Evolutionary conservation across 2,329 filamentous ascomycete species (phyloP).

Genomic region (Xylaria sp.): DNA sequence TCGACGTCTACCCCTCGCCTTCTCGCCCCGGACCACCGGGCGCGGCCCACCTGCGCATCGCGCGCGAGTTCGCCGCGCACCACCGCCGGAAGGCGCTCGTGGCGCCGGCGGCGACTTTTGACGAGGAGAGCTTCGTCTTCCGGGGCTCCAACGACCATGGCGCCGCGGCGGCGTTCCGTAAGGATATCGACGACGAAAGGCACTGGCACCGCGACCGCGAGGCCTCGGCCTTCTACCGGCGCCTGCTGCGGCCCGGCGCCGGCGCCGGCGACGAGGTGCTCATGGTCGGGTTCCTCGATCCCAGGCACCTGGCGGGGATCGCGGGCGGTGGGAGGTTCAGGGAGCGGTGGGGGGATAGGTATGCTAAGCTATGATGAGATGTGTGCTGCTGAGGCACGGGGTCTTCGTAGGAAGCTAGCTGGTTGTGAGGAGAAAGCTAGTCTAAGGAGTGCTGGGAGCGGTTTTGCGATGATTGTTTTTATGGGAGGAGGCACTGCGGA

Average conservation of each 20-base stretch:
- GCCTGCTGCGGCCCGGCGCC: conserved; percentile 5
- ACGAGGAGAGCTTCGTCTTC: conserved; percentile 18
- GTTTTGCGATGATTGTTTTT: too few relatives aligned
- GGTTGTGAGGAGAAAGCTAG: not conserved
- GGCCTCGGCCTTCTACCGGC: conserved; percentile 10
- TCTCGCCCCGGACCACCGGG: conserved; percentile 3
- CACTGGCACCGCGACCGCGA: conserved; percentile 16
- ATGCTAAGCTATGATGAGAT: conserved; percentile 1
- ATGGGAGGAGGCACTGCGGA: too few relatives aligned
- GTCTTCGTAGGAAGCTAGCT: not conserved
- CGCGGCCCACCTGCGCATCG: conserved; percentile 2
- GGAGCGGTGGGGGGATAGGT: conserved; percentile 2
- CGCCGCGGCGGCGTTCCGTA: conserved; percentile 10
- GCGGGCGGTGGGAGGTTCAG: not conserved
- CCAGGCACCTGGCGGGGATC: not conserved
- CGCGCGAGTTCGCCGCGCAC: conserved; percentile 1
- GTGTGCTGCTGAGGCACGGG: not conserved
- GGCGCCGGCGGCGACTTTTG: conserved; percentile 6
- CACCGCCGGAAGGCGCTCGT: conserved; percentile 6
- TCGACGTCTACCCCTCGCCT: conserved; percentile 10
- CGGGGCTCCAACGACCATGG: conserved; percentile 8
- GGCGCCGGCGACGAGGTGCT: conserved; percentile 18
- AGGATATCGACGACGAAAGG: conserved; percentile 16
- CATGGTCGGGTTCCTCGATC: conserved; percentile 14
- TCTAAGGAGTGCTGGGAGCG: not conserved